Percentiles rank a stretch among this genome's conserved stretches.
Conservation (phyloP, 805 yeast genomes). For the Metschnikowia cerradonensis region DNA sequence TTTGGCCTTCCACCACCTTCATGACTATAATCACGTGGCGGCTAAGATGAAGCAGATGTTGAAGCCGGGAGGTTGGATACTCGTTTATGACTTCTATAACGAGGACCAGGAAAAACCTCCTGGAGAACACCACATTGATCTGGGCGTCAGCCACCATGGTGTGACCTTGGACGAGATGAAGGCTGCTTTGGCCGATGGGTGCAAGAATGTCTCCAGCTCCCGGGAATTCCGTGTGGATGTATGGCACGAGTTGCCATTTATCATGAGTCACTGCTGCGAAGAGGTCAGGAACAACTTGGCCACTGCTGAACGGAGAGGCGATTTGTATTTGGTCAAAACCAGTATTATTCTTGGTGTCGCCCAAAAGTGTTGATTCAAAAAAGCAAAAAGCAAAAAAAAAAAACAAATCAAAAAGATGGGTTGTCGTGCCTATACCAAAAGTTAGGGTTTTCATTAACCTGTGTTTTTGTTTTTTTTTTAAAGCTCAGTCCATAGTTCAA, state of each 20-base stretch:
- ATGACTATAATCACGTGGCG: slow-evolving; percentile 27
- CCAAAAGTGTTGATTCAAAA: slow-evolving; percentile 7
- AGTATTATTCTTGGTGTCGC: slow-evolving; percentile 29
- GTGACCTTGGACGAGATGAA: slow-evolving; percentile 2
- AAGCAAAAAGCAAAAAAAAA: no score
- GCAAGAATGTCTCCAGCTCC: slow-evolving; percentile 20
- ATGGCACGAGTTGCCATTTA: slow-evolving; percentile 26
- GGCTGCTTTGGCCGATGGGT: slow-evolving; percentile 1
- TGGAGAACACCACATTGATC: background rate
- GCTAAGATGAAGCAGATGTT: slow-evolving; percentile 30
- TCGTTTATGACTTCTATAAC: slow-evolving; percentile 39
- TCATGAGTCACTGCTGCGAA: slow-evolving; percentile 22
- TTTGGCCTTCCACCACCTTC: slow-evolving; percentile 38
- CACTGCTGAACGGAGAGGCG: slow-evolving; percentile 6
- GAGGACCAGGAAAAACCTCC: slow-evolving; percentile 12
- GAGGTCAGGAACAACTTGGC: slow-evolving; percentile 12
- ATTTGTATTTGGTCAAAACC: slow-evolving; percentile 15
- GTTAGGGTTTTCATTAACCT: no score
- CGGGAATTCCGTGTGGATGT: slow-evolving; percentile 17
- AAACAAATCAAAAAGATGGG: no score
- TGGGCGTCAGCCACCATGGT: slow-evolving; percentile 9
- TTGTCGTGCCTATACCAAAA: no score
- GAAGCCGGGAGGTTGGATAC: slow-evolving; percentile 30
- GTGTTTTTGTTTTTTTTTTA: no score
- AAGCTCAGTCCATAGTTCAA: no score